Evolutionary conservation across 208 protist species (phyloP), one percentile per base, ranked within the genome.

Genomic region (Trypanosoma congolense): DNA sequence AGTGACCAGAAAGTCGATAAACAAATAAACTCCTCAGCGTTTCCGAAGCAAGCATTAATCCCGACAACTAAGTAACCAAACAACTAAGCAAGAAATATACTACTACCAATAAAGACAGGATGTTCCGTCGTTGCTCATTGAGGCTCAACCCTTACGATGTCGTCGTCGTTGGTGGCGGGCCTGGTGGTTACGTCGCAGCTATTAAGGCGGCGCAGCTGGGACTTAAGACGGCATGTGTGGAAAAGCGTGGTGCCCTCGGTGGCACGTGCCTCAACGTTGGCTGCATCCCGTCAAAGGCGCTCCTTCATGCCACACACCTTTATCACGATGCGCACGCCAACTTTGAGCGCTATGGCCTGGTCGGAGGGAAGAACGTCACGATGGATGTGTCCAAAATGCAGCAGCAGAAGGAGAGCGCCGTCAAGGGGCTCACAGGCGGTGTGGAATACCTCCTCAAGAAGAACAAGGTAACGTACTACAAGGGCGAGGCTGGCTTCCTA

Each of bases 371-470:
- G 52, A 66, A 74, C 14, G 73, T 98, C 35, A 89, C 77, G 18
- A 85, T 99, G 55, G 94, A 99, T 64, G 64, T 99, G 0, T 21
- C 60, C 1, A 83, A 80, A 56, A 98, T 99, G 93, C 97, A 99
- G 81, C 65, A 56, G 47, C 75, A 97, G 54, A 99, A 99, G 85
- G 82, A 95, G 21, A 96, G 92, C 61, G 75, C 91, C 24, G 97
- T 99, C 6, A 95, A 77, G 44, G 87, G 74, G 14, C 85, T 99
- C 18, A 98, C 96, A 0, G 57, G 78, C 35, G 98, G 98, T 52
- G 98, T 99, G 53, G 98, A 99, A 85, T 83, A 92, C 38, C 86
- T 99, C n/a, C 97, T 99, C 81, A 99, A 99, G 74, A 99, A 99
- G 87, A 98, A 99, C 79, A 98, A 98, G 64, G 96, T 98, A 28